Base-by-base conservation (phyloP, 2,329 filamentous ascomycete genomes). In the Bertia moriformis region DNA sequence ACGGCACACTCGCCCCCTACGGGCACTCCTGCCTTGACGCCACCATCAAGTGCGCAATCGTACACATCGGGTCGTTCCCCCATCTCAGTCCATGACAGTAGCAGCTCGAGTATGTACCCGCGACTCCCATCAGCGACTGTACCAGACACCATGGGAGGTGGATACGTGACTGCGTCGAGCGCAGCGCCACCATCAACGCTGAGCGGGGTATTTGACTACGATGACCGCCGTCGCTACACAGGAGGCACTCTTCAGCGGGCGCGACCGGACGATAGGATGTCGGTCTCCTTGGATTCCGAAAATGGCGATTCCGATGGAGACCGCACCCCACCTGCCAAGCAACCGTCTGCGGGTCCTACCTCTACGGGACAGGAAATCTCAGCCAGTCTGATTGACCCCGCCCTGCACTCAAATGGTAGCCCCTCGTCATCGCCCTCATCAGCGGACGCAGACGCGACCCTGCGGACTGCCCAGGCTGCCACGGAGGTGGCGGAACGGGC, bases 51-150 rank as follows among this genome's bases (percentile, higher is more conserved):
- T 43, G 70, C 73, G 14, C 64, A 77, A 44, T 76, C 72, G 0
- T 77, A 79, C 53, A 71, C 65, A 37, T 77, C 74, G 3, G 67
- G 70, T 45, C 72, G 77, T 44, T 78, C 74, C 3, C 73, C 73
- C 4, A 61, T 66, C 46, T 71, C 69, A 24, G 59, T 66, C 40
- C 62, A 63, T 12, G 60, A 65, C 20, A 53, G 53, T 43, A 60
- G 56, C 38, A 64, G 64, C 35, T 60, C 61, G 18, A 63, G 62
- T 52, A 73, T 78, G 69, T 80, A 80, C 50, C 75, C 75, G 4
- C 73, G 65, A 38, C 61, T 80, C 19, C 75, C 75, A 13, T 68
- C 73, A 10, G 67, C 74, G 36, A 73, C 64, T 38, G 63, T 69
- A 45, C 64, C 73, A 49, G 72, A 73, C 39, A 66, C 67, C 42